Evolutionary conservation across 2,329 filamentous ascomycete species (phyloP), one percentile per base, ranked within the genome.

Genomic region (Dichotomopilus funicola): DNA sequence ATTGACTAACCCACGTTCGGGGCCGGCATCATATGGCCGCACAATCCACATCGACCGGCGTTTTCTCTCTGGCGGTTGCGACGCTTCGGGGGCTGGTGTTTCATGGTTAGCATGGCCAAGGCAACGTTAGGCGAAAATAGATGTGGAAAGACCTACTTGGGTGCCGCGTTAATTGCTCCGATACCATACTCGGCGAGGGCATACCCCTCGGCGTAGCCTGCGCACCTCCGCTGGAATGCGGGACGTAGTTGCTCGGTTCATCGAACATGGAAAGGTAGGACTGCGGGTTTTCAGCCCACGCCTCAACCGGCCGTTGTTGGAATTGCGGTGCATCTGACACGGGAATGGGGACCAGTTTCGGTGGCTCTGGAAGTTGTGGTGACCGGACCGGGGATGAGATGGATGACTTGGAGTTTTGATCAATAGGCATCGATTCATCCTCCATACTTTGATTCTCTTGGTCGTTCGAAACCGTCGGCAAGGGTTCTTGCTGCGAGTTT

Each of bases 21-120:
- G 61, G 19, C 60, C 61, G n/a, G 56, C 60, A 40, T 68, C 63
- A 37, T 61, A 61, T 1, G 66, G 61, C 31, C 65, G 61, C 13
- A 69, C 67, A 6, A 69, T 49, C 67, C 67, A 69, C 44, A 69
- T 62, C 0, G 63, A 61, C 12, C 67, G 59, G 12, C 55, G 55
- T 49, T 65, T 66, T 2, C 13, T 43, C 42, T 51, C 45, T 37
- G 38, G 50, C 11, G 48, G 50, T n/a, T 13, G 35, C 2, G 37
- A 6, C 34, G 33, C 6, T 6, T 48, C 45, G 7, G 45, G 34
- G 5, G 44, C 44, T 47, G 33, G 19, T 45, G 43, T 12, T 38
- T 12, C 40, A 12, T 35, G 33, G 45, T 47, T 13, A 35, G 12
- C 5, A 11, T 37, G 5, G 35, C 37, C 37, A 19, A 9, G n/a